phyloP scores from a whole-genome alignment of 164 flowering plant genomes.

The Brasenia schreberi region DNA sequence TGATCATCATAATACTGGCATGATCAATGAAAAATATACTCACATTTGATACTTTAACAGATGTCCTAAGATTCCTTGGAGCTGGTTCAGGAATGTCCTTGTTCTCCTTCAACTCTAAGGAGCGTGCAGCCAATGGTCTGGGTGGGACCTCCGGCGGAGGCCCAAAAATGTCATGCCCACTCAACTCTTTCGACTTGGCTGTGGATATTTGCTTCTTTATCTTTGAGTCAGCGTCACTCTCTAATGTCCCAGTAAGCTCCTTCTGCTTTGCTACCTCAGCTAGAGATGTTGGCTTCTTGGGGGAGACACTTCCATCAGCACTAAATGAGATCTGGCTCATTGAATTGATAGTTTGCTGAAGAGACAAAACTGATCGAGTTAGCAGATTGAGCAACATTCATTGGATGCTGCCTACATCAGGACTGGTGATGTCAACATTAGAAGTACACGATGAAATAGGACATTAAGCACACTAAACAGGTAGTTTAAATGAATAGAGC shows the following conservation, averaged over 20 bases:
- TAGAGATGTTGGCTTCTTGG: conserved; percentile 62
- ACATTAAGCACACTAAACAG: too few relatives aligned
- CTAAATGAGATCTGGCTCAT: conserved; percentile 91
- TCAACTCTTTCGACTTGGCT: conserved; percentile 81
- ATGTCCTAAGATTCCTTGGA: conserved; percentile 33
- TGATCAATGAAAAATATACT: conserved; percentile 9
- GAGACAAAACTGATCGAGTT: too few relatives aligned
- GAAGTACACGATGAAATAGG: too few relatives aligned
- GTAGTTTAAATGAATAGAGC: too few relatives aligned
- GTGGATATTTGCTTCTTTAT: conserved; percentile 70
- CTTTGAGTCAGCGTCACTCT: conserved; percentile 49
- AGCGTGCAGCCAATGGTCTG: conserved; percentile 38
- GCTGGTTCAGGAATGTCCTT: conserved; percentile 53
- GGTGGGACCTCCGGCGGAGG: conserved; percentile 75
- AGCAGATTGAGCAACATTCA: too few relatives aligned
- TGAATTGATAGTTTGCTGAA: conserved; percentile 71
- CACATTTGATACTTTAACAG: conserved; percentile 52
- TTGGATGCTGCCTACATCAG: too few relatives aligned
- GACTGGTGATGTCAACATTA: too few relatives aligned
- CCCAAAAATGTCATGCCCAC: conserved; percentile 86
- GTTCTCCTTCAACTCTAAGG: conserved; percentile 45
- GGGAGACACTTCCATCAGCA: conserved; percentile 57
- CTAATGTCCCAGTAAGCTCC: conserved; percentile 79
- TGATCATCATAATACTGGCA: too few relatives aligned
- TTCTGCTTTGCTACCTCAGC: conserved; percentile 95